Conservation (phyloP, 495 filamentous ascomycete genomes). For the Choiromyces venosus region DNA sequence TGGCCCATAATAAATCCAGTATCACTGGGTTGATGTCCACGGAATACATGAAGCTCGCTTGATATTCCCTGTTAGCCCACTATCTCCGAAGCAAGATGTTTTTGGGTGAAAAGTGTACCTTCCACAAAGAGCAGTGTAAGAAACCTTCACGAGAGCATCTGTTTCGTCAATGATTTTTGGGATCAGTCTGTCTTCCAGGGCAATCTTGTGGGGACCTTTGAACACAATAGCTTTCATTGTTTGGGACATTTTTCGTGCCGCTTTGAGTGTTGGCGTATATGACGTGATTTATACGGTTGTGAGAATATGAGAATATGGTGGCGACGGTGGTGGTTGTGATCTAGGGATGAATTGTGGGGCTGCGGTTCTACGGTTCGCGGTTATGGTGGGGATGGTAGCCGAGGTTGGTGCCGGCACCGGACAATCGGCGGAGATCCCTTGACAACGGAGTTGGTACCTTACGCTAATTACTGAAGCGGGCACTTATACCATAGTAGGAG, state of each 20-base stretch:
- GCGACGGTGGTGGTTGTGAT: not conserved
- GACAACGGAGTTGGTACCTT: not conserved
- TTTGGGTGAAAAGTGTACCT: slow-evolving; percentile 54
- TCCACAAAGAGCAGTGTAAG: slow-evolving; percentile 81
- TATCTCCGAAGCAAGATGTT: slow-evolving; percentile 10
- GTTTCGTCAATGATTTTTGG: slow-evolving; percentile 61
- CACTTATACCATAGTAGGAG: not conserved
- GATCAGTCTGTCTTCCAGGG: slow-evolving; percentile 60
- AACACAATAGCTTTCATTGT: slow-evolving; percentile 69
- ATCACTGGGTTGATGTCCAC: slow-evolving; percentile 65
- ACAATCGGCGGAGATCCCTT: not conserved
- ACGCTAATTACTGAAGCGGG: too few relatives aligned
- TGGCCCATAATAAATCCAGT: slow-evolving; percentile 71
- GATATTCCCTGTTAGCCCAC: not conserved
- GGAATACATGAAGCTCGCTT: slow-evolving; percentile 86
- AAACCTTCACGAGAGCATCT: slow-evolving; percentile 81
- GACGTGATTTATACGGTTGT: not conserved
- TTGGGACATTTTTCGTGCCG: slow-evolving; percentile 28
- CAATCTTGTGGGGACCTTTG: slow-evolving; percentile 58
- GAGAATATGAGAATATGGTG: not conserved
- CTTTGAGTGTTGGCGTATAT: not conserved
- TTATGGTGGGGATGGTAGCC: not conserved
- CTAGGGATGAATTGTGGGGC: not conserved
- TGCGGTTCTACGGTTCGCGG: not conserved
- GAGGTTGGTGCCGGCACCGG: not conserved